Evolutionary conservation across 306 rosid species (phyloP).

Genomic region (Sindora glabra): DNA sequence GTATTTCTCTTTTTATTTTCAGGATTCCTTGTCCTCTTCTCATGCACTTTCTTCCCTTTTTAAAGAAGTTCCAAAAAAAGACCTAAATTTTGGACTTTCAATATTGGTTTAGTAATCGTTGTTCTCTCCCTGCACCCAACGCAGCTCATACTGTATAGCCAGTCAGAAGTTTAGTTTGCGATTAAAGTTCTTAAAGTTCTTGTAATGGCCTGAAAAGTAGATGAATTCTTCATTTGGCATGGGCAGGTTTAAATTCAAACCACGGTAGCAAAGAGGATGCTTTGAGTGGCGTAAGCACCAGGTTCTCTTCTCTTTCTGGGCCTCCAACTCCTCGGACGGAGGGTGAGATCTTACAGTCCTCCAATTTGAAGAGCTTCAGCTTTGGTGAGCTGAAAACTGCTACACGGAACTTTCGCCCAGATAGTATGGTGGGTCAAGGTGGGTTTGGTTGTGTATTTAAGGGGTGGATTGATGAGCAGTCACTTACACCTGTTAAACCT

Average conservation of each 20-base stretch:
- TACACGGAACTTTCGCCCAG: constrained; percentile 94
- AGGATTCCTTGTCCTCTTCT: too few species aligned
- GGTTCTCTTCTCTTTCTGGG: constrained; percentile 37
- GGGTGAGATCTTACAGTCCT: constrained; percentile 80
- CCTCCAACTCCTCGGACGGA: constrained; percentile 82
- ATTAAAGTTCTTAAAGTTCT: background rate
- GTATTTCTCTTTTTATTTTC: too few species aligned
- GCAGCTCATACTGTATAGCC: background rate
- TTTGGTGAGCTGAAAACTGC: constrained; percentile 72
- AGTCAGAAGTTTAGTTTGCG: constrained; percentile 5
- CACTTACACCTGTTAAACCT: constrained; percentile 66
- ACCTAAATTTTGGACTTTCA: too few species aligned
- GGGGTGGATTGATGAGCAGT: constrained; percentile 88
- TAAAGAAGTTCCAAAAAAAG: too few species aligned
- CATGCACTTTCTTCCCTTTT: too few species aligned
- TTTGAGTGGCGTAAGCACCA: constrained; percentile 38
- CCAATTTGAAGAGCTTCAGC: constrained; percentile 67
- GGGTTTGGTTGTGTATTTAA: constrained; percentile 91
- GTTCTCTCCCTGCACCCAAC: background rate
- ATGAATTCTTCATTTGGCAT: background rate
- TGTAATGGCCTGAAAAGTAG: constrained; percentile 11
- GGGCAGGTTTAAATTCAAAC: constrained; percentile 43
- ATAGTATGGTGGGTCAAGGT: constrained; percentile 95
- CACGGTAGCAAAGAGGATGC: constrained; percentile 21
- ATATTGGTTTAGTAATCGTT: too few species aligned